Evolutionary conservation across 768 basidiomycete species (phyloP), one percentile per base, ranked within the genome.

Genomic region (Leccinellum rugosiceps): DNA sequence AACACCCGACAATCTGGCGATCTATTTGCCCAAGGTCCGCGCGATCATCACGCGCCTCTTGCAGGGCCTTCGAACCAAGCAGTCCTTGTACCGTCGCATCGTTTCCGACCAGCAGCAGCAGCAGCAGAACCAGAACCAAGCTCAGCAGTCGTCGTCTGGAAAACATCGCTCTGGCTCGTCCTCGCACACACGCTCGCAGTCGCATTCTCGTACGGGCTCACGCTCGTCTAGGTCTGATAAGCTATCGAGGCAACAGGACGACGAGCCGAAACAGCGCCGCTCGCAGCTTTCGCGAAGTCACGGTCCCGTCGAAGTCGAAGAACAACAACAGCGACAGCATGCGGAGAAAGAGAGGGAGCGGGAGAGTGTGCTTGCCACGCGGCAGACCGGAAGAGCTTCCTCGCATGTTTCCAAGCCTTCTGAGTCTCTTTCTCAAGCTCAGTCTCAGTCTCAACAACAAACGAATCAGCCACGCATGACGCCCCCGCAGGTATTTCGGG

Each of bases 21-120:
- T 87, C 2, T 97, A 92, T 75, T 85, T 98, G 4, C 96, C 96
- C 25, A 84, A 82, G 62, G 95, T 99, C 48, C 87, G 96, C 53
- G 81, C 82, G 65, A 96, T 97, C 68, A 98, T 98, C 68, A 95
- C 94, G 34, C 86, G 83, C 67, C 79, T 99, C n/a, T 74, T 99
- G 30, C 90, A 94, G 65, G 96, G 95, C 14, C 79, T 99, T n/a
- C 89, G 95, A 51, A 82, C 77, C 50, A 98, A 98, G 72, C 96
- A 99, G 74, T 86, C 89, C 38, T 79, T 86, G 61, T 97, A 96
- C 73, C 85, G 93, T 23, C 83, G 84, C 62, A 81, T 88, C 57
- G 80, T 87, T 26, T 83, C 85, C 28, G 86, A 89, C 58, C 79
- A 82, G 56, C 77, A 79, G 56, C 79, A 79, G 56, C 79, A 80